Base-by-base conservation (phyloP, 768 basidiomycete genomes). In the Boletus sp. region DNA sequence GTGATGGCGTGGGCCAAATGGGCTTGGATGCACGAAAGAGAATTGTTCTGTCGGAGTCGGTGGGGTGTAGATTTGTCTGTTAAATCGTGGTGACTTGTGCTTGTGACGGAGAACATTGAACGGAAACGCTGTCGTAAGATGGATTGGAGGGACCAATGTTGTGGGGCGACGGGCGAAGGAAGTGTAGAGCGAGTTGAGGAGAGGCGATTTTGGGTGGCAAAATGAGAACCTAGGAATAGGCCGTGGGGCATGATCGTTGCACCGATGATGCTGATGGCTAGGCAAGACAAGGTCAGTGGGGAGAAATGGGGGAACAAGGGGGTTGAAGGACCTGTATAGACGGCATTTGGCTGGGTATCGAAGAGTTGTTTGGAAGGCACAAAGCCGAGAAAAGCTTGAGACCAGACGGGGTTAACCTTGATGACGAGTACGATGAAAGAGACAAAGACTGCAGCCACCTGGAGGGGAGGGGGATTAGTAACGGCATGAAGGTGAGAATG, bases 171-270 rank as follows among this genome's bases (percentile, higher is more conserved):
- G 49, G 40, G 59, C 6, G 49, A 50, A 1, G 62, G 51, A 44
- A 66, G 77, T 2, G 79, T 78, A 6, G 83, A 75, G 39, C 83
- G 72, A 24, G 70, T 73, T 0, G 79, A 80, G 1, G 52, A 33
- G 29, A 49, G 40, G 29, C 54, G 54, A 33, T 58, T 47, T 33
- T 56, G 55, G 20, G 55, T 54, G 52, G 29, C 55, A 30, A 56
- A 30, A 56, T 58, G 40, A 36, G 57, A 58, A 28, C 83, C 83
- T 32, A 84, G 74, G 70, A 82, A 82, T 20, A 85, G 71, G 5
- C 77, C 80, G 64, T 84, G 83, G 1, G 83, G 83, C 82, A 84
- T 84, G 65, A 83, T 79, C 1, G 82, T 85, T 5, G 82, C 83
- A 60, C 77, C 75, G 30, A 77, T 54, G 54, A 80, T 79, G 41